phyloP scores from a whole-genome alignment of 2,329 filamentous ascomycete genomes.

The Talaromyces verruculosus region DNA sequence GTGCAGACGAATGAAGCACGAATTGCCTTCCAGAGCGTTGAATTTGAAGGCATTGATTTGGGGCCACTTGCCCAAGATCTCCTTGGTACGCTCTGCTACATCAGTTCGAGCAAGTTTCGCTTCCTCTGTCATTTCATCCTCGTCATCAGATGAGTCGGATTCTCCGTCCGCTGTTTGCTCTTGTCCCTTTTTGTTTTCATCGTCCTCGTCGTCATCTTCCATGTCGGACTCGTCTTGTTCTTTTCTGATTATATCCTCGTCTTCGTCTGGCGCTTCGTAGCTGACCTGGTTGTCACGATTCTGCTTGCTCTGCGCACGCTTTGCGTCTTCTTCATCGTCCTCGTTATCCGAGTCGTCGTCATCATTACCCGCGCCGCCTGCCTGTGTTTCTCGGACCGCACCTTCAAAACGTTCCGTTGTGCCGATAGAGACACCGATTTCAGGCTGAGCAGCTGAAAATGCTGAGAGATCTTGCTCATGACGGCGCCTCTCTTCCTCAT shows the following conservation, averaged over 20 bases:
- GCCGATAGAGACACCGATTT: slow-evolving; percentile 66
- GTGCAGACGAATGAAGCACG: slow-evolving; percentile 78
- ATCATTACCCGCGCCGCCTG: slow-evolving; percentile 58
- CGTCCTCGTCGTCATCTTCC: slow-evolving; percentile 35
- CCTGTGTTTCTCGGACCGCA: slow-evolving; percentile 49
- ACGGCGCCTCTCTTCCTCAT: slow-evolving; percentile 76
- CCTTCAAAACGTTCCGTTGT: slow-evolving; percentile 49
- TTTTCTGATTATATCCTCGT: slow-evolving; percentile 77
- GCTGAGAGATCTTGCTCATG: slow-evolving; percentile 57
- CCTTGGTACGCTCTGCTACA: slow-evolving; percentile 57
- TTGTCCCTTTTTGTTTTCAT: not conserved
- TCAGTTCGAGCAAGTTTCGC: slow-evolving; percentile 45
- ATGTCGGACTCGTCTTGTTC: slow-evolving; percentile 59
- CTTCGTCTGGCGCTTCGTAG: slow-evolving; percentile 90
- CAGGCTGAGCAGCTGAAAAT: slow-evolving; percentile 69
- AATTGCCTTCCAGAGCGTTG: slow-evolving; percentile 69
- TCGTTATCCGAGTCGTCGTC: slow-evolving; percentile 65
- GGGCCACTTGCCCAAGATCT: slow-evolving; percentile 62
- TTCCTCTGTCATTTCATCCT: slow-evolving; percentile 49
- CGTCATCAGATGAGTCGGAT: slow-evolving; percentile 45
- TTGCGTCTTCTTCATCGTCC: slow-evolving; percentile 72
- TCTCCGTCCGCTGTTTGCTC: slow-evolving; percentile 32
- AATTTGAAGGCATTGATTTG: slow-evolving; percentile 77
- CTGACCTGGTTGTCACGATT: slow-evolving; percentile 81
- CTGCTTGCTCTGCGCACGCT: slow-evolving; percentile 59